Conservation (phyloP, 2,329 filamentous ascomycete genomes). For the Onygenales sp. region DNA sequence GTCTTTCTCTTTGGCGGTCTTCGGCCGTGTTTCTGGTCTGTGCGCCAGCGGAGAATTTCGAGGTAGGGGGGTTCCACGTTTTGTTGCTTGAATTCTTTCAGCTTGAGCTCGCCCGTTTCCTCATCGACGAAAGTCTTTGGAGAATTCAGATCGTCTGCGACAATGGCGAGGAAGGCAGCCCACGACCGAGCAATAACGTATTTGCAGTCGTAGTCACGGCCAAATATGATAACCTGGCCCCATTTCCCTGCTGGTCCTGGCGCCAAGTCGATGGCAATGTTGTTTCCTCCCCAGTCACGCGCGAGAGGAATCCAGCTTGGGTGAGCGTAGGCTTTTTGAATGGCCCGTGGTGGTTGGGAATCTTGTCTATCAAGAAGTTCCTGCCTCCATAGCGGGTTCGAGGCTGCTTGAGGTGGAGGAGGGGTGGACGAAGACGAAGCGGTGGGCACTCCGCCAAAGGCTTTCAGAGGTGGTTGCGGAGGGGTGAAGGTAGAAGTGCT, state of each 20-base stretch:
- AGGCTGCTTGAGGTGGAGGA: conserved; percentile 43
- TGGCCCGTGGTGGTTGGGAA: conserved; percentile 73
- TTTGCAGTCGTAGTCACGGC: conserved; percentile 96
- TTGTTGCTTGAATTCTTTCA: conserved; percentile 81
- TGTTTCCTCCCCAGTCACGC: conserved; percentile 98
- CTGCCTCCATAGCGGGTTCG: conserved; percentile 67
- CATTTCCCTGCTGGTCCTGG: conserved; percentile 83
- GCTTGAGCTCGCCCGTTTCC: conserved; percentile 80
- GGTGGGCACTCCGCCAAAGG: conserved; percentile 58
- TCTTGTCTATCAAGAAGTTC: conserved; percentile 78
- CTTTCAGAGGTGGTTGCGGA: conserved; percentile 59
- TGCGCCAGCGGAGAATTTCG: conserved; percentile 88
- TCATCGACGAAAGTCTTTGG: conserved; percentile 91
- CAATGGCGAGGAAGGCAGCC: conserved; percentile 72
- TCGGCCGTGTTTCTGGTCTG: conserved; percentile 85
- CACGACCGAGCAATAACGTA: conserved; percentile 92
- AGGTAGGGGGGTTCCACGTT: conserved; percentile 89
- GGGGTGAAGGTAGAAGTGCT: conserved; percentile 44
- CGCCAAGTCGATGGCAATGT: conserved; percentile 84
- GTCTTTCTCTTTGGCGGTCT: conserved; percentile 42
- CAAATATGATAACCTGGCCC: conserved; percentile 95
- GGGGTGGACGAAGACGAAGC: conserved; percentile 52
- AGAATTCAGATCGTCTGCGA: conserved; percentile 84
- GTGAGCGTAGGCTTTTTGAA: conserved; percentile 90
- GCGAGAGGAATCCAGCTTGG: conserved; percentile 92